Base-by-base conservation (phyloP, 805 yeast genomes). In the Suhomyces sp. region DNA sequence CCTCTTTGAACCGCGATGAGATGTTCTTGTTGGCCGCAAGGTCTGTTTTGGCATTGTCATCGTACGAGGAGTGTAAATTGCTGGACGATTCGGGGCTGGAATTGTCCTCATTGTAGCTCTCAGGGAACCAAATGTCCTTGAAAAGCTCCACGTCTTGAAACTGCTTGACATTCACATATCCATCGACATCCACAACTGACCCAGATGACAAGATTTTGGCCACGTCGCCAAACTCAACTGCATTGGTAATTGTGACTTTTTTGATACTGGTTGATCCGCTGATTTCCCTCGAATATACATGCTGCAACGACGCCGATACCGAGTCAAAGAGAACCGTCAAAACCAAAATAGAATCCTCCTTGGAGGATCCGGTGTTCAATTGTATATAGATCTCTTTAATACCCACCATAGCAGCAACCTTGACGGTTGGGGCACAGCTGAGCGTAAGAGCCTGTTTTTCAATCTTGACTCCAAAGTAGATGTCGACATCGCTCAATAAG, bases 391-490 rank as follows among this genome's bases (percentile, higher is more conserved):
- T 79, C 0, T 86, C 85, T 19, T 84, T 86, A 20, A 86, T 78
- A 6, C 90, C 87, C 13, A 90, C 85, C 33, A 87, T 81, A 0
- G 97, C 96, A 37, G 90, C 91, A 1, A 94, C 94, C 63, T 89
- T 90, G 0, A 98, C 98, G 15, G 85, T 85, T 1, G 99, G 99
- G 54, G 89, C 93, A 76, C 99, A 94, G 58, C 96, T 87, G 49
- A 94, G 72, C 2, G 87, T 80, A 20, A 94, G 64, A 43, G 80
- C 81, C 64, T 94, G 99, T 31, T 84, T 80, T 19, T 83, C 91
- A 48, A 92, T 79, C 40, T 79, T 75, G 6, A 92, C 56, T 0
- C 86, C 83, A 50, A 87, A 67, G 48, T 82, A 83, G 25, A 89
- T 58, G 55, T 87, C 90, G 49, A 86, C 63, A 25, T 81, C 80